phyloP scores from a whole-genome alignment of 2,329 filamentous ascomycete genomes.

The Aspergillus awamori region DNA sequence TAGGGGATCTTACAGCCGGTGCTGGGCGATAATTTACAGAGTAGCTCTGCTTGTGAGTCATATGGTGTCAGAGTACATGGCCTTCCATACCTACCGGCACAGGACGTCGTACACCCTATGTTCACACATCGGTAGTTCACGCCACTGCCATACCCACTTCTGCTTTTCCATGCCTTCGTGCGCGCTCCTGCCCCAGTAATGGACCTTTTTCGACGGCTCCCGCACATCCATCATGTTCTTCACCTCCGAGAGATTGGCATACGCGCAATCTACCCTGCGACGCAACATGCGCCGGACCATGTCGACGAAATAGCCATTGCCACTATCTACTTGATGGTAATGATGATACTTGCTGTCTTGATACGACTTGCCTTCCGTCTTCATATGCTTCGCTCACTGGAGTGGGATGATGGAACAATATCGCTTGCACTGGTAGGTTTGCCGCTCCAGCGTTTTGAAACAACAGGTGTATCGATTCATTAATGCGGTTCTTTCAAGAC shows the following conservation, averaged over 20 bases:
- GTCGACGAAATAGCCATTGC: neutral
- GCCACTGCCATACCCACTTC: neutral
- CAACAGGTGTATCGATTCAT: neutral
- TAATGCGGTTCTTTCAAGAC: neutral
- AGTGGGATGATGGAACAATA: slow-evolving; percentile 1
- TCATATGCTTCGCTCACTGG: neutral
- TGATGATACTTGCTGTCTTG: slow-evolving; percentile 1
- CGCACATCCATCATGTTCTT: neutral
- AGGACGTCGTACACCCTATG: neutral
- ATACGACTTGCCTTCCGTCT: neutral
- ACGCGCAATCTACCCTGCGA: neutral
- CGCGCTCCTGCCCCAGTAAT: too few relatives aligned
- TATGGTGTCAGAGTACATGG: neutral
- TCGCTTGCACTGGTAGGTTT: neutral
- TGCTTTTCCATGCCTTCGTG: too few relatives aligned
- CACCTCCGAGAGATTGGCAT: neutral
- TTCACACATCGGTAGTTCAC: neutral
- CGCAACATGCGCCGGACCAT: neutral
- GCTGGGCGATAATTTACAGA: too few relatives aligned
- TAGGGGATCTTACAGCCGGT: too few relatives aligned
- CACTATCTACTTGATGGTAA: neutral
- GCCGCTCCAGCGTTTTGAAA: neutral
- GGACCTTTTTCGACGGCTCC: neutral
- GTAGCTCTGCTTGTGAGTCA: too few relatives aligned
- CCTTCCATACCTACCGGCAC: too few relatives aligned